Base-by-base conservation (phyloP, 129 eudicot genomes). In the Helichrysum umbraculigerum region DNA sequence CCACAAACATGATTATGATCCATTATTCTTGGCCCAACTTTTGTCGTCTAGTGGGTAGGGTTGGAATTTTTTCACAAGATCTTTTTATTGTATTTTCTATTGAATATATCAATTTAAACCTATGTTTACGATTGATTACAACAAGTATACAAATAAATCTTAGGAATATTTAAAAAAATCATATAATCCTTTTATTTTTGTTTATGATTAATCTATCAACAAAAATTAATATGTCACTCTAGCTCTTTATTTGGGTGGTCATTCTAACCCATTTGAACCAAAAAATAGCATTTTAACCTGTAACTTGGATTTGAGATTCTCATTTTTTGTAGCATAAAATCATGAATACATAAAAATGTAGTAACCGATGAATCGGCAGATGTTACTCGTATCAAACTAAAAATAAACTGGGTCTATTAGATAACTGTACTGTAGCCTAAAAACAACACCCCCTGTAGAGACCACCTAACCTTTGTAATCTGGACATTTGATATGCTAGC, bases 401-500 rank as follows among this genome's bases (percentile, higher is more conserved):
- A 3, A 12, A 47, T 2, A 12, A 3, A 3, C 14, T 20, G 62
- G 12, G 10, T 19, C 62, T 19, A 14, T 12, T 47, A 0, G 4
- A 20, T 57, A 57, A 57, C 62, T 57, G 62, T 6, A 57, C 62
- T 57, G 0, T 20, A 7, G 29, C 62, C 62, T 61, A 28, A 61
- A 25, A 28, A 56, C 25, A 19, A 57, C 33, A 61, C 35, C 12
- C 33, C 32, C 12, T 61, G 34, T 28, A 61, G 16, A 61, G 17
- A 12, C 67, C 67, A 61, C 28, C 67, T 22, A 61, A 61, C 28
- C 28, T 25, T 25, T 25, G 28, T 25, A 25, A 25, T 25, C 28
- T 25, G 28, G 28, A 25, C 67, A 61, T 17, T 66, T 16, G 52
- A 66, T 66, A 66, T 68, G 72, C 57, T 37, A 68, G 21, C 60